Conservation (phyloP, 345 rosid genomes). For the Ceriops decandra region DNA sequence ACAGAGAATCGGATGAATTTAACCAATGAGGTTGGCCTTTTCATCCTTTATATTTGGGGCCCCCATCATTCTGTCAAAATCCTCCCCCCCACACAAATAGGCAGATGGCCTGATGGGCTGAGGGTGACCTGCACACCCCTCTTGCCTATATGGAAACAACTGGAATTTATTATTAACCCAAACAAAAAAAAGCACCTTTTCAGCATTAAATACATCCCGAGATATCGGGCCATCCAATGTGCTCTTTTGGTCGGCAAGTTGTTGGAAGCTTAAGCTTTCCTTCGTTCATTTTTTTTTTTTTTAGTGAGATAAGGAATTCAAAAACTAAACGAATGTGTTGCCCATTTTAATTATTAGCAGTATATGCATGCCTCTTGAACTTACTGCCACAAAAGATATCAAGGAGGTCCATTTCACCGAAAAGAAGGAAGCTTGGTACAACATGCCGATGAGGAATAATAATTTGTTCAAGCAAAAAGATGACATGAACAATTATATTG, state of each 20-base stretch:
- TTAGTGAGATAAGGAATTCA: background rate
- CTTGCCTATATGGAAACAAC: constrained; percentile 1
- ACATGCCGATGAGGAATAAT: no score
- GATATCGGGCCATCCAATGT: constrained; percentile 7
- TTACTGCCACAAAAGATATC: no score
- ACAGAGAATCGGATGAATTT: constrained; percentile 12
- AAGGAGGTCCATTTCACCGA: no score
- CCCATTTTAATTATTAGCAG: background rate
- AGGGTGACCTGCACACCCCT: background rate
- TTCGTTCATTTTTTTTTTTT: background rate
- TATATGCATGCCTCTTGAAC: no score
- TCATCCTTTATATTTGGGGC: background rate
- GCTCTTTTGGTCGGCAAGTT: constrained; percentile 24
- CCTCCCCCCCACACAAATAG: background rate
- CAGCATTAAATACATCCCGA: constrained; percentile 10
- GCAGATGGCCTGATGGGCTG: constrained; percentile 1
- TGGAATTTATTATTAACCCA: background rate
- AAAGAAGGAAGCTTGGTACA: no score
- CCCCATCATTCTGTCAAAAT: background rate
- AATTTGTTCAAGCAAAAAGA: no score
- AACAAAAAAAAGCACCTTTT: background rate
- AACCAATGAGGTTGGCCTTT: background rate
- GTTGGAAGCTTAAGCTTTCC: background rate
- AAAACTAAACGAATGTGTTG: background rate
- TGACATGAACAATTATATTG: no score